phyloP scores from a whole-genome alignment of 2,329 filamentous ascomycete species.

The Apiospora sp. region DNA sequence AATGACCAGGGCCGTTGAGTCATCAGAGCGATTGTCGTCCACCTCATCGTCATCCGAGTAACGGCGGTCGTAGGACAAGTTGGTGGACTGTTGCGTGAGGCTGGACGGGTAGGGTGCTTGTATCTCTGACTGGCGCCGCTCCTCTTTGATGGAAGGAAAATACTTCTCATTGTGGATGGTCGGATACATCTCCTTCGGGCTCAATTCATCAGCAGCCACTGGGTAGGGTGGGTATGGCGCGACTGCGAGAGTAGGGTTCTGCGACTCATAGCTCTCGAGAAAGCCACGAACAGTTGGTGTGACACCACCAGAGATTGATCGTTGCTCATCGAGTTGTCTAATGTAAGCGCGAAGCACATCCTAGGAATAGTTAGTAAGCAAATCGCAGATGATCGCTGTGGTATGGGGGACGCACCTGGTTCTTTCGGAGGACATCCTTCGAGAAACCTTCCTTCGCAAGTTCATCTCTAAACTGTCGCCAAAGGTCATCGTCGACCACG shows the following conservation, averaged over 20 bases:
- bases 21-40: conserved; percentile 40
- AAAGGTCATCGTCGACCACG: conserved; percentile 58
- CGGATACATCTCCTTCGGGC: conserved; percentile 47
- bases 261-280: conserved; percentile 48
- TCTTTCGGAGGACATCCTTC: conserved; percentile 58
- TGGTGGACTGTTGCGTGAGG: conserved; percentile 34
- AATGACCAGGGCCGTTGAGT: conserved; percentile 55
- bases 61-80: conserved; percentile 45
- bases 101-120: conserved; percentile 33
- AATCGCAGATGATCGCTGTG: conserved; percentile 8
- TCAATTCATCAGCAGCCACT: conserved; percentile 33
- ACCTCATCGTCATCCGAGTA: conserved; percentile 48
- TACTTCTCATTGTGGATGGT: conserved; percentile 51
- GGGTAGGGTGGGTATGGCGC: conserved; percentile 39
- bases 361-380: conserved; percentile 46
- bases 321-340: conserved; percentile 62
- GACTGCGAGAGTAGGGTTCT: conserved; percentile 42
- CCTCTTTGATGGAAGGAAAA: conserved; percentile 48
- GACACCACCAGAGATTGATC: conserved; percentile 50
- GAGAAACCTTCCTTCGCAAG: conserved; percentile 67
- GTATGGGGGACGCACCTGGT: conserved; percentile 58
- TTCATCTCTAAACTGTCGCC: conserved; percentile 66
- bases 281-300: conserved; percentile 62
- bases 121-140: conserved; percentile 46
- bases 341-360: conserved; percentile 68